Base-by-base conservation (phyloP, 2,329 filamentous ascomycete species). In the Daldinia eschscholtzii region DNA sequence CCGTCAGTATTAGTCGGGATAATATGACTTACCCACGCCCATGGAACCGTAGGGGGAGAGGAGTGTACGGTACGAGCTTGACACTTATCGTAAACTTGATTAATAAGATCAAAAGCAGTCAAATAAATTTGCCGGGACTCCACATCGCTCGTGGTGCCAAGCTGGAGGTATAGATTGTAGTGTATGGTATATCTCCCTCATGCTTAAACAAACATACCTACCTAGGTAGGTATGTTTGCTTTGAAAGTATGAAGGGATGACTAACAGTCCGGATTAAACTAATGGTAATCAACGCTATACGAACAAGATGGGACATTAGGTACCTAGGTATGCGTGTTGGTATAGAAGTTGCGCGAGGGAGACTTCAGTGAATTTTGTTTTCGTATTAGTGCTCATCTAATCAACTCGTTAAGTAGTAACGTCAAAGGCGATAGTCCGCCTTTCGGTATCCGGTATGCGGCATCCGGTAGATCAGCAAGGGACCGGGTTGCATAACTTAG, bases 341-440 rank as follows among this genome's bases (percentile, higher is more conserved):
- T 44, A 44, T 35, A 35, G 33, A 18, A 9, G 7, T 10, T 44
- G 20, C 4, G 20, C 23, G 44, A 4, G 44, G 23, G 13, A 28
- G 23, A 5, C 3, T 15, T 30, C 46, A 23, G 46, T 1, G 46
- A 30, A 30, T 28, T 50, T 50, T 2, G 26, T 52, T 52, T 18
- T 42, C 41, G 9, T 20, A 39, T 39, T 39, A 4, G 35, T 39
- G 35, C 35, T 52, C 46, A 52, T 52, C 13, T 52, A 52, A 52
- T 33, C 46, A 52, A 33, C 26, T n/a, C n/a, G n/a, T n/a, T 4
- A 18, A 4, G 7, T 6, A 52, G 26, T 30, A 52, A 33, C 4
- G 3, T 26, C 26, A 18, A 18, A 7, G 6, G 33, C 3, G 46
- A n/a, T 33, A 26, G 2, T 52, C 46, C 26, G 26, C 46, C 26